phyloP scores from a whole-genome alignment of 768 basidiomycete genomes.

The Lentinula raphanica region DNA sequence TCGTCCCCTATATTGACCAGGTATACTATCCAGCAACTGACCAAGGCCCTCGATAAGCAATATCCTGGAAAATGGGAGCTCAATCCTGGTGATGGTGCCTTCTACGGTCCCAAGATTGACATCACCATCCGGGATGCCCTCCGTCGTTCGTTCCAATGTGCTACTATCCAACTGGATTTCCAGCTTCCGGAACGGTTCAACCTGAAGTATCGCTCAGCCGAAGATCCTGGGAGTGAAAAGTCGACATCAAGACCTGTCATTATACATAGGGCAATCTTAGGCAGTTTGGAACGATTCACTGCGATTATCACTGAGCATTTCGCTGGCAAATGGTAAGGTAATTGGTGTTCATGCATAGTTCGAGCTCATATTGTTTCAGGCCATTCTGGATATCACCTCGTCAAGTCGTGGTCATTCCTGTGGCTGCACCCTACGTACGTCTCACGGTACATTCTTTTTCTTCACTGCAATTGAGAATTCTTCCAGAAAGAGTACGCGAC shows the following conservation, averaged over 20 bases:
- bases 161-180: constrained; percentile 98
- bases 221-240: constrained; percentile 57
- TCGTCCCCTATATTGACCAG: not conserved
- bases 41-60: constrained; percentile 73
- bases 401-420: constrained; percentile 91
- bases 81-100: constrained; percentile 96
- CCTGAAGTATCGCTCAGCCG: constrained; percentile 81
- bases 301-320: constrained; percentile 97
- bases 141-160: constrained; percentile 92
- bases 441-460: constrained; percentile 26
- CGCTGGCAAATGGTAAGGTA: constrained; percentile 87
- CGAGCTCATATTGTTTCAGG: constrained; percentile 37
- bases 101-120: constrained; percentile 99
- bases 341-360: not conserved
- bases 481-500: constrained; percentile 84
- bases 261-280: constrained; percentile 95
- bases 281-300: constrained; percentile 91
- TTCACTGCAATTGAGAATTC: constrained; percentile 11
- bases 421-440: constrained; percentile 76
- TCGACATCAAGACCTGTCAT: constrained; percentile 82
- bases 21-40: constrained; percentile 92
- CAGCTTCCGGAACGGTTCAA: constrained; percentile 96
- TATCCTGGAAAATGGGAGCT: constrained; percentile 88
- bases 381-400: constrained; percentile 99
- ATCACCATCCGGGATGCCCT: constrained; percentile 94